Base-by-base conservation (phyloP, 768 basidiomycete genomes). In the Xerocomus brunneocitrinus region DNA sequence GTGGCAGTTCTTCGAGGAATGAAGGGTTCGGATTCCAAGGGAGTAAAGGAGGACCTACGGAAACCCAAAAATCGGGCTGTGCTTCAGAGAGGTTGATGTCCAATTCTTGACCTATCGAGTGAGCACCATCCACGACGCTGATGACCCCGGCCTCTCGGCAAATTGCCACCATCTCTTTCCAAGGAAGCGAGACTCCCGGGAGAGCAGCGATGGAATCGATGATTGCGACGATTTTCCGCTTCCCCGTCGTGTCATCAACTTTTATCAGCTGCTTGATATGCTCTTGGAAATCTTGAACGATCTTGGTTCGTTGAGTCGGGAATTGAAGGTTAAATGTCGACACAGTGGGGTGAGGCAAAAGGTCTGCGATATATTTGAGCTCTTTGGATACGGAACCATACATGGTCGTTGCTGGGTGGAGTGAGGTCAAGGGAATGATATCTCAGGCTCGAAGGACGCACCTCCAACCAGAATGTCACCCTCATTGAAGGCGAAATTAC, bases 61-160 rank as follows among this genome's bases (percentile, higher is more conserved):
- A 85, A 24, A 85, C 72, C 83, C 84, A 91, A 62, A 91, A 90
- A 68, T 93, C 91, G 10, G 87, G 87, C 47, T 75, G 71, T 0
- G 69, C 69, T 41, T 73, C 71, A 4, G 72, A 73, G 16, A 91
- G 66, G 61, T 89, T 76, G 52, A 89, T 75, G 50, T 79, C 68
- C 6, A 77, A 60, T 60, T 89, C 82, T 60, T 88, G 87, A 0
- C 90, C 90, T 38, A 92, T 79, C 4, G 82, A 79, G 62, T 92
- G 90, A 6, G 90, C 90, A 2, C 79, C 91, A 60, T 94, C 91
- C 13, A 94, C 68, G n/a, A 93, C 58, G 31, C 78, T 85, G 67
- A 79, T 78, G 0, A 85, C 76, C 0, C 80, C 80, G 36, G 84
- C 80, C 56, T 84, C 76, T 49, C 76, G 73, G 63, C 85, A 86